phyloP scores from a whole-genome alignment of 495 filamentous ascomycete genomes.

The Talaromyces ruber region DNA sequence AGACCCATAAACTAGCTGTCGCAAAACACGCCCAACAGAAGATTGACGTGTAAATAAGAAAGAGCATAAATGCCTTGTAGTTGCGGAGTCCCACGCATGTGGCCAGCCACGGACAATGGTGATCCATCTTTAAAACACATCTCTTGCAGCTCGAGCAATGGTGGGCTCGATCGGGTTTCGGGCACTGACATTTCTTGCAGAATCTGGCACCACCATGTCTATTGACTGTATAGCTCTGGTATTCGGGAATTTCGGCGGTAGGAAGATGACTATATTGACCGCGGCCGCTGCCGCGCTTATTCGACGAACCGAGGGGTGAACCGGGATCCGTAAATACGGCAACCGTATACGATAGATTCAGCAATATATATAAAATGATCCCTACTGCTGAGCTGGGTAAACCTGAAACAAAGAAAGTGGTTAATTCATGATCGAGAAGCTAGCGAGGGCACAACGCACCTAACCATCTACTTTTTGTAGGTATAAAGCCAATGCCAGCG shows the following conservation, averaged over 20 bases:
- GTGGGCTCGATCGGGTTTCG: slow-evolving; percentile 92
- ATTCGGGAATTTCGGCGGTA: slow-evolving; percentile 48
- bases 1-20: slow-evolving; percentile 68
- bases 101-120: slow-evolving; percentile 97
- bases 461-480: slow-evolving; percentile 51
- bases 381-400: slow-evolving; percentile 47
- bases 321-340: slow-evolving; percentile 92
- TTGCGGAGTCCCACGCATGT: slow-evolving; percentile 91
- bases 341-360: slow-evolving; percentile 80
- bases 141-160: slow-evolving; percentile 90
- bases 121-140: slow-evolving; percentile 98
- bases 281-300: slow-evolving; percentile 18
- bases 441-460: slow-evolving; percentile 33
- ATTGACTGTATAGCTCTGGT: slow-evolving; percentile 79
- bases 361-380: slow-evolving; percentile 62
- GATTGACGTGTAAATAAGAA: slow-evolving; percentile 81
- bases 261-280: slow-evolving; percentile 56
- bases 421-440: neutral
- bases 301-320: slow-evolving; percentile 39
- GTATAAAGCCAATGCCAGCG: slow-evolving; percentile 58
- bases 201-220: slow-evolving; percentile 76
- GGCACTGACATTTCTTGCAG: slow-evolving; percentile 93
- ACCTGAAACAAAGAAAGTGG: slow-evolving; percentile 15
- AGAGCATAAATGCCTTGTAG: slow-evolving; percentile 91
- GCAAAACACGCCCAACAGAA: slow-evolving; percentile 79